Percentiles rank a stretch among this genome's conserved stretches.
Conservation (phyloP, 257 asterid genomes). For the Linaria vulgaris region DNA sequence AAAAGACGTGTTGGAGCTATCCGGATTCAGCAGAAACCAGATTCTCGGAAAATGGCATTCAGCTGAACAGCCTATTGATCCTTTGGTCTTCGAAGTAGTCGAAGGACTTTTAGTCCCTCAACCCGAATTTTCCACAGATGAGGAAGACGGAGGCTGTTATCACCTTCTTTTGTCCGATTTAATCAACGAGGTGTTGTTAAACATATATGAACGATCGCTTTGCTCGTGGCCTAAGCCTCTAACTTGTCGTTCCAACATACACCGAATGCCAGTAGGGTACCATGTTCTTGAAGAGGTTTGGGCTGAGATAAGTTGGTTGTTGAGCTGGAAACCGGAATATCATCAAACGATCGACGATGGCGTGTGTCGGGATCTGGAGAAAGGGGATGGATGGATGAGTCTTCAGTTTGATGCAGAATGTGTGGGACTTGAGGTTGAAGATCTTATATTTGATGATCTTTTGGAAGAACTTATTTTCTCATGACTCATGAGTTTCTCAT, state of each 20-base stretch:
- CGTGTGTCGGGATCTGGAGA: conserved; percentile 53
- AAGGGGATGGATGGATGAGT: conserved; percentile 66
- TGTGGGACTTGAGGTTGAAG: conserved; percentile 68
- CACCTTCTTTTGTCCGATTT: conserved; percentile 63
- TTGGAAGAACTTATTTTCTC: conserved; percentile 44
- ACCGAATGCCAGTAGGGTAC: conserved; percentile 57
- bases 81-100: conserved; percentile 53
- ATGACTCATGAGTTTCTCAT: not conserved
- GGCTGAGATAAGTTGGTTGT: conserved; percentile 46
- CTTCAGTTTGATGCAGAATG: conserved; percentile 72
- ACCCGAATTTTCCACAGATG: conserved; percentile 29
- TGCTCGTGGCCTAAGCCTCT: conserved; percentile 68
- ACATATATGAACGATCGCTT: conserved; percentile 56
- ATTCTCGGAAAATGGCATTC: conserved; percentile 63
- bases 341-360: conserved; percentile 54
- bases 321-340: conserved; percentile 39
- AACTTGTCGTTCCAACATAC: conserved; percentile 45
- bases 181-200: conserved; percentile 60
- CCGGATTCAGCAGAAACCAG: conserved; percentile 59
- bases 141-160: conserved; percentile 36
- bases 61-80: conserved; percentile 50
- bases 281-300: conserved; percentile 74
- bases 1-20: conserved; percentile 54
- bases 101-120: conserved; percentile 38
- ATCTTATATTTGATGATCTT: conserved; percentile 64